Evolutionary conservation across 805 yeast species (phyloP), one percentile per base, ranked within the genome.

Genomic region (Torulaspora gathmanii): DNA sequence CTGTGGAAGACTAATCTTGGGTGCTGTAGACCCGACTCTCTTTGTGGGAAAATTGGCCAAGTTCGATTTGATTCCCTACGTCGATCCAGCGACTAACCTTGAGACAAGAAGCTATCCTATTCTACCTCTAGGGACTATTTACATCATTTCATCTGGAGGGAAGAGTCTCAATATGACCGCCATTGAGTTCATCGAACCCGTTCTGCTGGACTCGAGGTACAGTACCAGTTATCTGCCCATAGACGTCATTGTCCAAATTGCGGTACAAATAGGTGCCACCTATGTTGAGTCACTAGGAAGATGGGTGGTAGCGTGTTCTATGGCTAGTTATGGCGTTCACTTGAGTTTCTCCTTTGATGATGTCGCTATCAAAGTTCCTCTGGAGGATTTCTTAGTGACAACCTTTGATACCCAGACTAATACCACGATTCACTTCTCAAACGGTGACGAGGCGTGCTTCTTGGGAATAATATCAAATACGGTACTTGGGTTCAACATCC

Each of bases 181-280:
- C 1, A 61, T 66, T 3, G 56, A 58, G 29, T 70, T 61, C 42
- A 63, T 73, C 17, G 63, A 70, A 19, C 83, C 89, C 0, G 82
- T 79, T 0, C 44, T 83, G 4, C 57, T 84, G 16, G 88, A 83
- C 56, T 67, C 86, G 1, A 69, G 86, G 45, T 67, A 73, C 33
- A 50, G 62, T 9, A 75, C 64, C 58, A 71, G 70, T 23, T 74
- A 68, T 56, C 59, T 85, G 28, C 91, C 91, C 0, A 64, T 73
- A 33, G 72, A 74, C 37, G 58, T 77, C 4, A 67, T 85, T 33
- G 70, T 84, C 40, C 77, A 76, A 52, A 63, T 85, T 25, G 87
- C 90, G 0, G 70, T 83, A 20, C 90, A 85, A 62, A 66, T 82
- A 31, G 80, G 81, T 55, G 91, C 91, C 0, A 75, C 71, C 50